A percentile compares a stretch with the other conserved stretches of the same genome.
phyloP scores from a whole-genome alignment of 1,284 basidiomycete genomes.

The Ustanciosporium gigantosporum region DNA sequence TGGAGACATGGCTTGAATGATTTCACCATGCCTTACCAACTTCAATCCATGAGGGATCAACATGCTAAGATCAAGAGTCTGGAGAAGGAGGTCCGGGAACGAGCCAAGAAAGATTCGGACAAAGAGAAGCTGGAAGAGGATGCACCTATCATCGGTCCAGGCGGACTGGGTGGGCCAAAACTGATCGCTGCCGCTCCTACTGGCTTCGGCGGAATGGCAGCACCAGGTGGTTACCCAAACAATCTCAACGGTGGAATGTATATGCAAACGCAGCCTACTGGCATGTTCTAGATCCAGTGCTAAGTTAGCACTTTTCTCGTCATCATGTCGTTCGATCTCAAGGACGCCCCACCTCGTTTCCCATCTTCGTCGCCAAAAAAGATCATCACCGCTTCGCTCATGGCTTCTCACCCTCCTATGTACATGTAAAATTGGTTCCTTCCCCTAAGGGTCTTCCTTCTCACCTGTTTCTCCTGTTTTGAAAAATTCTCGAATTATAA shows the following conservation, averaged over 20 bases:
- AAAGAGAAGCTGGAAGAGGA: constrained; percentile 76
- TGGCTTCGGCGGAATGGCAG: constrained; percentile 5
- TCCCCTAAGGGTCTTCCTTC: too few relatives aligned
- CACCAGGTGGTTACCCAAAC: constrained; percentile 9
- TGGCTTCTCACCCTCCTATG: too few relatives aligned
- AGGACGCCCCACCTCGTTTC: too few relatives aligned
- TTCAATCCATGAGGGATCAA: constrained; percentile 71
- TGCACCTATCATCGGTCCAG: constrained; percentile 38
- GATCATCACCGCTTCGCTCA: too few relatives aligned
- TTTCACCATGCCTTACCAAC: constrained; percentile 92
- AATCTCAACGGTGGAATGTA: constrained; percentile 43
- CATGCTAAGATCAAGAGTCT: constrained; percentile 63
- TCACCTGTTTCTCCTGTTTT: too few relatives aligned
- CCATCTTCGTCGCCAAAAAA: too few relatives aligned
- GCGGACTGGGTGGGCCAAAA: constrained; percentile 37
- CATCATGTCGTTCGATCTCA: too few relatives aligned
- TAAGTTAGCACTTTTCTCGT: too few relatives aligned
- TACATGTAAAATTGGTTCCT: too few relatives aligned
- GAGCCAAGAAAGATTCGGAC: constrained; percentile 72
- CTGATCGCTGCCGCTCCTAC: constrained; percentile 42
- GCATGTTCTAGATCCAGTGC: too few relatives aligned
- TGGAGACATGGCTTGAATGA: constrained; percentile 95
- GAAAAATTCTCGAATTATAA: too few relatives aligned
- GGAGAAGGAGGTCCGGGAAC: constrained; percentile 80
- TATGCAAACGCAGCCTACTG: constrained; percentile 30